Conservation (phyloP, 257 asterid species). For the Dorcoceras hygrometricum region DNA sequence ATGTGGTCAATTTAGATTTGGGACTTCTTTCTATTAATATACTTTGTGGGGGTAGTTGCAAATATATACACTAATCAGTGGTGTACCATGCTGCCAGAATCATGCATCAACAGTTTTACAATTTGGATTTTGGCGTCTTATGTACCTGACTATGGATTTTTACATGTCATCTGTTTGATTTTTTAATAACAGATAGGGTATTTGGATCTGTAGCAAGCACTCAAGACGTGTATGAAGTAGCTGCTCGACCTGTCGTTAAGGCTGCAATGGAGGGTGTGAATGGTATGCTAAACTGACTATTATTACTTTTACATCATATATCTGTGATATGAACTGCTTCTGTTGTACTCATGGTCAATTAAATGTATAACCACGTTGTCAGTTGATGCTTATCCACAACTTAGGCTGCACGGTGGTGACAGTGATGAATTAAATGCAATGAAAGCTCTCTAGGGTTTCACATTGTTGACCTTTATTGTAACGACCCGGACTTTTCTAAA, state of each 20-base stretch:
- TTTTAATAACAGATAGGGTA: conserved; percentile 63
- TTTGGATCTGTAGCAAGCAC: conserved; percentile 80
- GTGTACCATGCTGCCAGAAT: not conserved
- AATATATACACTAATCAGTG: not conserved
- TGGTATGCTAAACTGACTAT: conserved; percentile 48
- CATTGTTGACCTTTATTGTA: conserved; percentile 16
- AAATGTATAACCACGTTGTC: conserved; percentile 4
- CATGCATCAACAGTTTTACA: conserved; percentile 10
- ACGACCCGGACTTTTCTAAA: too few species aligned
- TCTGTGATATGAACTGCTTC: conserved; percentile 10
- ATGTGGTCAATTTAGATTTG: conserved; percentile 1
- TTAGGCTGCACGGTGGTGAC: conserved; percentile 19
- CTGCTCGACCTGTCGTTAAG: conserved; percentile 93
- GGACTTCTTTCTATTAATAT: not conserved
- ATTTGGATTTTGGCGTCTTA: conserved; percentile 10
- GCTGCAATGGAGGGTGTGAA: conserved; percentile 98
- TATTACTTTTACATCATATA: conserved; percentile 1
- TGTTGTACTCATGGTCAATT: conserved; percentile 5
- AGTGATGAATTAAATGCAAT: conserved; percentile 3
- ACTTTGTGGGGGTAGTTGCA: not conserved
- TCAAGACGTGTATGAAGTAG: conserved; percentile 86
- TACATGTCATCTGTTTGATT: conserved; percentile 6
- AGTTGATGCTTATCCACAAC: not conserved
- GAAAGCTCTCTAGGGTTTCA: conserved; percentile 14
- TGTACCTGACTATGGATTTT: conserved; percentile 18